Percentiles rank a stretch among this genome's conserved stretches.
These are phyloP conservation scores for Xylaria palmicola DNA, from an alignment of 495 filamentous ascomycete species.

Conservation along the genomic window DNA sequence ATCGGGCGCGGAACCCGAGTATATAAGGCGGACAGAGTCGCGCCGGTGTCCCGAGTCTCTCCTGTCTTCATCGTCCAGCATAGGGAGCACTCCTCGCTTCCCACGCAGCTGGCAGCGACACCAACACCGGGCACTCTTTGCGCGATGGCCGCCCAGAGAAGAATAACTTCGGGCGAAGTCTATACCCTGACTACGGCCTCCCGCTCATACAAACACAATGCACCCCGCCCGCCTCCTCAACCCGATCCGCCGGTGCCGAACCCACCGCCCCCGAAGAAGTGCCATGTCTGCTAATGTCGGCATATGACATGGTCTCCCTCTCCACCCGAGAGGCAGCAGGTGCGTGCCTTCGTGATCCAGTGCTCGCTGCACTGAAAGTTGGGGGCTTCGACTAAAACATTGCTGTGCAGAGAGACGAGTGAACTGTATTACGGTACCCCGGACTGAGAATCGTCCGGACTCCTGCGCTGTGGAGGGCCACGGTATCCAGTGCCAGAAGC, in stretches of 20 bases:
- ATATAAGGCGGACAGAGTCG: constrained; percentile 1
- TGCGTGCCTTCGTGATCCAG: background rate
- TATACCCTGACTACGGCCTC: background rate
- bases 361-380: no score
- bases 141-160: background rate
- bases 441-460: background rate
- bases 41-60: background rate
- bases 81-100: background rate
- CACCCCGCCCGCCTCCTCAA: constrained; percentile 1
- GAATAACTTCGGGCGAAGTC: background rate
- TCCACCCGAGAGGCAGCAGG: background rate
- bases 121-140: background rate
- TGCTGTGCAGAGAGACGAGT: background rate
- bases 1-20: background rate
- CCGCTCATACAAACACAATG: background rate
- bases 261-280: background rate
- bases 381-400: background rate
- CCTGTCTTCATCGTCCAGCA: constrained; percentile 1
- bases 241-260: constrained; percentile 10
- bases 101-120: background rate
- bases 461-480: background rate
- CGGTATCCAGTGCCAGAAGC: background rate
- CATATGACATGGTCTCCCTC: background rate
- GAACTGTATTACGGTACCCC: background rate
- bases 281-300: background rate